Percentiles rank a stretch among this genome's conserved stretches.
phyloP scores from a whole-genome alignment of 2,329 filamentous ascomycete genomes.

The Atkinsonella hypoxylon region DNA sequence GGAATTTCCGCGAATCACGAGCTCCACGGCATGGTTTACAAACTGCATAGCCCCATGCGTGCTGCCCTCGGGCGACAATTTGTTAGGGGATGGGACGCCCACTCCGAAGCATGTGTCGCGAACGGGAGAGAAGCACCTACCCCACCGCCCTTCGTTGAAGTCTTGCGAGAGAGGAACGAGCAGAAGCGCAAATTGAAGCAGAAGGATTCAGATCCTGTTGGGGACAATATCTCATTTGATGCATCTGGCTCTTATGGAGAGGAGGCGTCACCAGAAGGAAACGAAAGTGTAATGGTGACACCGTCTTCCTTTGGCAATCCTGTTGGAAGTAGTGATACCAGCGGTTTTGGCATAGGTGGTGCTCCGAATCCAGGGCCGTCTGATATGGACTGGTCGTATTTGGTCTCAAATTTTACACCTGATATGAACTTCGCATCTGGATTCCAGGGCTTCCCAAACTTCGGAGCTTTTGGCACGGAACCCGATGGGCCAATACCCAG shows the following conservation, averaged over 20 bases:
- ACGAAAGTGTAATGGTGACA: slow-evolving; percentile 16
- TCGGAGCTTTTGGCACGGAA: slow-evolving; percentile 12
- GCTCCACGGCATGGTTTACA: slow-evolving; percentile 34
- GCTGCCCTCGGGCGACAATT: slow-evolving; percentile 45
- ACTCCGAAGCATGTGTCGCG: slow-evolving; percentile 33
- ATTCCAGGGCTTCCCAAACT: slow-evolving; percentile 19
- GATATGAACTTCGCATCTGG: slow-evolving; percentile 14
- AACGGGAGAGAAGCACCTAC: slow-evolving; percentile 27
- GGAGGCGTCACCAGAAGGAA: not conserved
- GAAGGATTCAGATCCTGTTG: slow-evolving; percentile 10
- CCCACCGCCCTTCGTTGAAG: slow-evolving; percentile 34
- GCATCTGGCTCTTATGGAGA: not conserved
- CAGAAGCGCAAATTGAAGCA: slow-evolving; percentile 14
- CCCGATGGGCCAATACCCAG: slow-evolving; percentile 5
- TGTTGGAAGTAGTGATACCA: slow-evolving; percentile 5
- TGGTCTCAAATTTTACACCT: slow-evolving; percentile 30
- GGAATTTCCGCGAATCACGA: slow-evolving; percentile 44
- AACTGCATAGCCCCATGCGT: slow-evolving; percentile 43
- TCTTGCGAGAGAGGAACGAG: slow-evolving; percentile 33
- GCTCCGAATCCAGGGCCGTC: slow-evolving; percentile 17
- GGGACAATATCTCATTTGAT: not conserved
- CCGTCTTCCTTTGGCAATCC: slow-evolving; percentile 12
- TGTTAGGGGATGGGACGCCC: slow-evolving; percentile 50
- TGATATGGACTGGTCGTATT: slow-evolving; percentile 37
- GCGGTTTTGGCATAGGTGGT: slow-evolving; percentile 9